Base-by-base conservation (phyloP, 768 basidiomycete species). In the Podaxis pistillaris region DNA sequence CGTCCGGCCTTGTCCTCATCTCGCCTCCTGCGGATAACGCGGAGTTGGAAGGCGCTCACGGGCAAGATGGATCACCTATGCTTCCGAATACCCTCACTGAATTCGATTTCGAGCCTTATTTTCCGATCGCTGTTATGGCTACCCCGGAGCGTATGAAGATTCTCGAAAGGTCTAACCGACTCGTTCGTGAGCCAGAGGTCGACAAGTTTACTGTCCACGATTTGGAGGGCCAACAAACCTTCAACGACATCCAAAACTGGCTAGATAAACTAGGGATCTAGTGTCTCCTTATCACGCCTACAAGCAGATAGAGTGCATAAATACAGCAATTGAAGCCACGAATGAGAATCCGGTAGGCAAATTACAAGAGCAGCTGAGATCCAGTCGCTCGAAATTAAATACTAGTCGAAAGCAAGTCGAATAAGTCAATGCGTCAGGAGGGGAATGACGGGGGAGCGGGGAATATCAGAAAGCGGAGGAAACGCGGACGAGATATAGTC, bases 51-150 rank as follows among this genome's bases (percentile, higher is more conserved):
- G 66, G 37, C 57, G 67, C 54, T 56, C 40, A 17, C n/a, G 30
- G 30, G 12, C 53, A 49, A 26, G 41, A 55, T 37, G 46, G 46
- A 2, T 37, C 24, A 15, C 53, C 60, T n/a, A 60, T 58, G 30
- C 75, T 81, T 5, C 76, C 79, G 0, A 76, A 74, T 0, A 69
- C 71, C 19, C 67, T 84, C 22, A 64, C 71, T 7, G 85, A 88
- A 65, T 89, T 89, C 67, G 72, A 81, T 63, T 89, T 81, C 65
- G 88, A 88, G 67, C 82, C 84, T 0, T 76, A 76, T 54, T 89
- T 89, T 67, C 87, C 87, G 0, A 79, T 89, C 55, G 83, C 81
- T 0, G 73, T 89, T 38, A 71, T 86, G 68, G 79, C 74, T 2
- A 71, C 72, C 9, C 67, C 71, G 15, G 66, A 67, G 44, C 75